phyloP scores from a whole-genome alignment of 306 rosid genomes.

The Arachis hypogaea region DNA sequence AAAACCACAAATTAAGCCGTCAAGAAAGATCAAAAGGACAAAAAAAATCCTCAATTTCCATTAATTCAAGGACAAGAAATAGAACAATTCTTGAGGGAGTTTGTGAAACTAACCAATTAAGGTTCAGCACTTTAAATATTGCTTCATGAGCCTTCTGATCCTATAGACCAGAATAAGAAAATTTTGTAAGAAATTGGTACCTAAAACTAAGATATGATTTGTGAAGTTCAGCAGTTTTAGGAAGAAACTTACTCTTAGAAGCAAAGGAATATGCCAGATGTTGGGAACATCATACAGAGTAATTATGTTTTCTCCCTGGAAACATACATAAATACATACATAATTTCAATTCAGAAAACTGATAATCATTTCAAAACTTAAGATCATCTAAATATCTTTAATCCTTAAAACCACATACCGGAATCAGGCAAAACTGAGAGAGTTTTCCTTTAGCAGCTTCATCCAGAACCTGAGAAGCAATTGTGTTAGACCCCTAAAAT shows the following conservation, averaged over 20 bases:
- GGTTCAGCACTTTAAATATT: constrained; percentile 67
- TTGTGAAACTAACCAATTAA: constrained; percentile 55
- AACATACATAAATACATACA: constrained; percentile 1
- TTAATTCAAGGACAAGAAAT: not conserved
- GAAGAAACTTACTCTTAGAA: constrained; percentile 67
- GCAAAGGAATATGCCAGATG: constrained; percentile 97
- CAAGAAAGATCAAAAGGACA: constrained; percentile 19
- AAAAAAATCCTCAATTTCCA: constrained; percentile 14
- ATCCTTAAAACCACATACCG: constrained; percentile 51
- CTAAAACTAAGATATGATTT: constrained; percentile 23
- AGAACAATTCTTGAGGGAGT: constrained; percentile 30
- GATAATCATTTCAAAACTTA: constrained; percentile 11
- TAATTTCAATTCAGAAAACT: constrained; percentile 35
- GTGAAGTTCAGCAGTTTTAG: constrained; percentile 29
- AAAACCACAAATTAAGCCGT: constrained; percentile 29
- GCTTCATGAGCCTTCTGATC: constrained; percentile 89
- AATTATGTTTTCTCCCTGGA: constrained; percentile 78
- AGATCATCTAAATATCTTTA: constrained; percentile 16
- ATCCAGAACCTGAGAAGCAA: constrained; percentile 67
- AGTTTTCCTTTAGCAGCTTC: constrained; percentile 71
- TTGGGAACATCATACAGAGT: constrained; percentile 95
- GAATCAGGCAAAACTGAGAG: constrained; percentile 86
- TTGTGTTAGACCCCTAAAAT: constrained; percentile 32
- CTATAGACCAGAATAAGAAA: constrained; percentile 49
- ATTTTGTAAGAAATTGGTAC: constrained; percentile 44